These are phyloP conservation scores for Cordyceps sp. DNA, from an alignment of 2,329 filamentous ascomycete species.

Conservation along the genomic window DNA sequence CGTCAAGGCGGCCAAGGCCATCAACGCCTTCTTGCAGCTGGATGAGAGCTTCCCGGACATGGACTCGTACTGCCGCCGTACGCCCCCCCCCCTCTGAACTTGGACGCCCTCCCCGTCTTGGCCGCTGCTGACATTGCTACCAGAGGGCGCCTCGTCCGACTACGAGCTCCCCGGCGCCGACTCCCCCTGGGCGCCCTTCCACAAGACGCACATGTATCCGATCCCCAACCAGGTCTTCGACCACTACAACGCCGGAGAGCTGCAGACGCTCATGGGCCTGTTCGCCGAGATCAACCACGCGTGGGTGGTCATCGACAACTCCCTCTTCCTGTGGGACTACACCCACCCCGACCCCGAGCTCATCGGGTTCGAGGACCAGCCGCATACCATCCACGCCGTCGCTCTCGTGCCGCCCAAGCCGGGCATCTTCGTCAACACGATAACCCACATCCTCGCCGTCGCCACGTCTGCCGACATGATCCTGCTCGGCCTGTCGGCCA, in stretches of 20 bases:
- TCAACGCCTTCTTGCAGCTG: constrained; percentile 60
- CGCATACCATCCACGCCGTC: constrained; percentile 78
- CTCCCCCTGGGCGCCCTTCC: constrained; percentile 72
- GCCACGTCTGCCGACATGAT: constrained; percentile 76
- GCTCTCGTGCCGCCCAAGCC: constrained; percentile 71
- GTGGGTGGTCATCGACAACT: constrained; percentile 92
- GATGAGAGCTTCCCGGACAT: constrained; percentile 78
- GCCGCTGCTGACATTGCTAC: constrained; percentile 10
- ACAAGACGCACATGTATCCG: constrained; percentile 70
- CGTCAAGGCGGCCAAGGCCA: constrained; percentile 63
- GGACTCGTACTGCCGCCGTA: constrained; percentile 77
- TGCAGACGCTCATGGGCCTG: constrained; percentile 85
- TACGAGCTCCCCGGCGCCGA: constrained; percentile 62
- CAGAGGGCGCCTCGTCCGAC: constrained; percentile 79
- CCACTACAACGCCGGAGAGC: constrained; percentile 74
- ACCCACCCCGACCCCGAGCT: constrained; percentile 81
- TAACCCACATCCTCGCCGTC: constrained; percentile 78
- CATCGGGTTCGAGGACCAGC: constrained; percentile 80
- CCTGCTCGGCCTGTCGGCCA: constrained; percentile 66
- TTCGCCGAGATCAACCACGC: constrained; percentile 92
- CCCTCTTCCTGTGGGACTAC: constrained; percentile 95
- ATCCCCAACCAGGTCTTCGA: constrained; percentile 88
- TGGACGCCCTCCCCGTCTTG: no score
- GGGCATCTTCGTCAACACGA: constrained; percentile 73
- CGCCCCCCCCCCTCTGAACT: constrained; percentile 20